A percentile compares a stretch with the other conserved stretches of the same genome.
These are phyloP conservation scores for Melampsora occidentalis DNA, from an alignment of 1,284 basidiomycete genomes.

Conservation along the genomic window DNA sequence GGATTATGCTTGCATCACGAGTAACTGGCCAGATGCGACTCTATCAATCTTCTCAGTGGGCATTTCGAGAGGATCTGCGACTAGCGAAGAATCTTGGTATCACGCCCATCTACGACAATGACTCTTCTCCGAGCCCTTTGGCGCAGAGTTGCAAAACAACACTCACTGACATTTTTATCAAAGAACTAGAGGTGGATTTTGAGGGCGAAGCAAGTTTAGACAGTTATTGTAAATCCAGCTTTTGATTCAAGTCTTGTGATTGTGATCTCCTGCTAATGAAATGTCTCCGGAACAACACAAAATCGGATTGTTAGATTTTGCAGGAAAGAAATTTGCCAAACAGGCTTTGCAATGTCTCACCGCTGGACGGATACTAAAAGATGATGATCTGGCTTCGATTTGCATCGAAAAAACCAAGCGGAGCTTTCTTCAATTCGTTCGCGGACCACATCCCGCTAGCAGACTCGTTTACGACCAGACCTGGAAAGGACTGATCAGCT, in stretches of 20 bases:
- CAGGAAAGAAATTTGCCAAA: slow-evolving; percentile 45
- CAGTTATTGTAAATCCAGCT: slow-evolving; percentile 29
- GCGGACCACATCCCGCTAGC: slow-evolving; percentile 14
- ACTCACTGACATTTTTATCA: slow-evolving; percentile 27
- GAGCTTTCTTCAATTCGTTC: slow-evolving; percentile 29
- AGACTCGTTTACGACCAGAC: slow-evolving; percentile 44
- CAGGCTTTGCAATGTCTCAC: slow-evolving; percentile 41
- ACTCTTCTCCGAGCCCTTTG: neutral
- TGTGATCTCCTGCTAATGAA: neutral
- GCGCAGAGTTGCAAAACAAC: neutral
- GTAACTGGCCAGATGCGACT: slow-evolving; percentile 36
- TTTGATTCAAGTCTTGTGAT: neutral
- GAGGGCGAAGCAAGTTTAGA: slow-evolving; percentile 30
- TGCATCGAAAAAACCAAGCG: slow-evolving; percentile 21
- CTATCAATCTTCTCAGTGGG: slow-evolving; percentile 13
- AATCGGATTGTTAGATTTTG: slow-evolving; percentile 25
- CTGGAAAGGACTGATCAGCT: slow-evolving; percentile 44
- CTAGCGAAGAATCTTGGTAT: slow-evolving; percentile 13
- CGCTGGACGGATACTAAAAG: slow-evolving; percentile 25
- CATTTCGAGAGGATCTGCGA: slow-evolving; percentile 22
- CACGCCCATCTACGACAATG: neutral
- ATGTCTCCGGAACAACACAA: too few relatives aligned
- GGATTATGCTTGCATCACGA: slow-evolving; percentile 25
- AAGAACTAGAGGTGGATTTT: slow-evolving; percentile 37
- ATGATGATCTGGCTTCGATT: slow-evolving; percentile 10